Evolutionary conservation across 352 stramenopile species (phyloP).

Genomic region (Globisporangium cederbergense): DNA sequence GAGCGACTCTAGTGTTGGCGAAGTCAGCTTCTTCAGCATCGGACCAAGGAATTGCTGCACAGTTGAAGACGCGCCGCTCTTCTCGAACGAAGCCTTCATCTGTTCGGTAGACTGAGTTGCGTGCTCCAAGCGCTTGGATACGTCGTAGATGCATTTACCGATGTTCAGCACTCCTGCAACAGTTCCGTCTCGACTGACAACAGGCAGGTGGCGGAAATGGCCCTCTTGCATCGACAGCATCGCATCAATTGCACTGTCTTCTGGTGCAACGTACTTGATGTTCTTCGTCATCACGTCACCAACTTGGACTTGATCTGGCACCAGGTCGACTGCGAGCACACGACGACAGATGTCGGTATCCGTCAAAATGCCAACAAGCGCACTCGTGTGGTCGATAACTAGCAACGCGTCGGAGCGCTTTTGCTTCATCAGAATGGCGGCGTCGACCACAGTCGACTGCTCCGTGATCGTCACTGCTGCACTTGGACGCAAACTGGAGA

Average conservation of each 20-base stretch:
- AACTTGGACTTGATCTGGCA: conserved; percentile 65
- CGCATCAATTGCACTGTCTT: conserved; percentile 95
- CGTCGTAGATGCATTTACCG: conserved; percentile 98
- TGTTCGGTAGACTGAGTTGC: conserved; percentile 81
- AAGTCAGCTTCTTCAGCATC: conserved; percentile 82
- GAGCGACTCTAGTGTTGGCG: conserved; percentile 81
- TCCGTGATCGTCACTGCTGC: conserved; percentile 75
- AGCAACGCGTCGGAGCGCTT: conserved; percentile 93
- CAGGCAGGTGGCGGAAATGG: conserved; percentile 96
- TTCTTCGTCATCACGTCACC: conserved; percentile 94
- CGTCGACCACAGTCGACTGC: conserved; percentile 83
- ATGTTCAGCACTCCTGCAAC: conserved; percentile 98
- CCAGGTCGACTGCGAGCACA: conserved; percentile 87
- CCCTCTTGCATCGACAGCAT: conserved; percentile 98
- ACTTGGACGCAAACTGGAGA: conserved; percentile 78
- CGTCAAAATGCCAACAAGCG: conserved; percentile 93
- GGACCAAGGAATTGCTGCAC: conserved; percentile 74
- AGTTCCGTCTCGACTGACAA: conserved; percentile 75
- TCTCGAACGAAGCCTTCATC: conserved; percentile 78
- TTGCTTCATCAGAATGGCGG: conserved; percentile 87
- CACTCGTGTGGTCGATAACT: conserved; percentile 80
- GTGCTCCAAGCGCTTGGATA: conserved; percentile 95
- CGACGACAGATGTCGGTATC: conserved; percentile 95
- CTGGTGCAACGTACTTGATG: conserved; percentile 93
- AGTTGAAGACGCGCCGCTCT: conserved; percentile 65